Evolutionary conservation across 257 asterid species (phyloP), one percentile per base, ranked within the genome.

Genomic region (Leptodermis oblonga): DNA sequence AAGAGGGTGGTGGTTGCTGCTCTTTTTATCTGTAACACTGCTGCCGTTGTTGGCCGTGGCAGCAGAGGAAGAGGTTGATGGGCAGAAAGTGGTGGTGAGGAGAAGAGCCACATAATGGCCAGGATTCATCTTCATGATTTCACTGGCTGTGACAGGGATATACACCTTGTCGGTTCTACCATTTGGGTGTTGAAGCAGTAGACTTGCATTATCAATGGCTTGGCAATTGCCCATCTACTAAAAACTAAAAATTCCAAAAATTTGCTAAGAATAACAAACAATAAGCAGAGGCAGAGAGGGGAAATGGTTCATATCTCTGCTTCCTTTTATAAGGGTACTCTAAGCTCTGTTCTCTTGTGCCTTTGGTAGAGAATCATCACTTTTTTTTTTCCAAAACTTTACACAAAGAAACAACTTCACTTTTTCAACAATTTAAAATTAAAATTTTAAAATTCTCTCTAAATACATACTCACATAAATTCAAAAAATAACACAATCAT

Each of bases 61-160:
- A 72, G 80, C 34, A 26, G 81, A 76, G 56, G 83, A 41, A 58
- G 81, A 26, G 71, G 89, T 0, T 61, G 87, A 62, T 11, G 86
- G 74, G 49, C 81, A 86, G 18, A 82, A 20, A 78, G 96, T 87
- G 84, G 98, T 92, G 74, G 96, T 86, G 76, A 90, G 95, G 71
- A 92, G 95, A 68, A 90, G 96, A 13, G 98, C 95, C 15, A 92
- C 96, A 71, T 86, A 88, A 25, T 90, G 98, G 77, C 95, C 96
- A 9, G 92, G 95, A 70, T 92, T 87, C 78, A 83, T 65, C 78
- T 92, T 92, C 97, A 90, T 86, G 76, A 92, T 78, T 66, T 90
- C 85, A 54, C 22, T 54, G 31, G 95, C 98, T 53, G 86, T 46
- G 36, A 90, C 84, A 36, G 95, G 85, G 64, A 69, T 59, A 49